These are phyloP conservation scores for Neospermospora avenae DNA, from an alignment of 2,329 filamentous ascomycete genomes.

Conservation along the genomic window DNA sequence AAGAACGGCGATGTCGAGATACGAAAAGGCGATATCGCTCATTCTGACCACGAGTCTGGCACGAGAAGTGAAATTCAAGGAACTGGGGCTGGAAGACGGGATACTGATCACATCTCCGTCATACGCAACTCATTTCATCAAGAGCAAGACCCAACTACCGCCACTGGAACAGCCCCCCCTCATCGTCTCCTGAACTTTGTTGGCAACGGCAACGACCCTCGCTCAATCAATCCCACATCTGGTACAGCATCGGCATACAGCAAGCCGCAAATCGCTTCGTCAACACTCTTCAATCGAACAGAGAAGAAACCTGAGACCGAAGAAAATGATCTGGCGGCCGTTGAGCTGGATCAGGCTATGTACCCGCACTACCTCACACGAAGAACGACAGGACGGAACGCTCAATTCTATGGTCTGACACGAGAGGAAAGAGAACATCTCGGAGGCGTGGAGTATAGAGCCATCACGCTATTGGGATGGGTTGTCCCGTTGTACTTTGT, in stretches of 20 bases:
- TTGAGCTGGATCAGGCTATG: constrained; percentile 11
- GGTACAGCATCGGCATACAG: constrained; percentile 9
- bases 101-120: constrained; percentile 14
- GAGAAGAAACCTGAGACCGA: not conserved
- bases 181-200: constrained; percentile 22
- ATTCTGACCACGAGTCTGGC: not conserved
- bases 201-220: constrained; percentile 17
- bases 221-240: not conserved
- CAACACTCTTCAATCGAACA: not conserved
- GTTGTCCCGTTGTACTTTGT: constrained; percentile 60
- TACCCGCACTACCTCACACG: constrained; percentile 29
- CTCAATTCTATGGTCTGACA: constrained; percentile 52
- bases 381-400: constrained; percentile 45
- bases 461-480: constrained; percentile 55
- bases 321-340: not conserved
- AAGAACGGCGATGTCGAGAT: not conserved
- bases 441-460: constrained; percentile 62
- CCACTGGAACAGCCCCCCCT: not conserved
- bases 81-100: not conserved
- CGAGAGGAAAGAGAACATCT: constrained; percentile 53
- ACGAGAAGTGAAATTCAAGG: not conserved
- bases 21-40: not conserved
- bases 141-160: not conserved
- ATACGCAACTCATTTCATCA: constrained; percentile 1
- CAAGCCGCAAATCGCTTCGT: not conserved